Base-by-base conservation (phyloP, 768 basidiomycete species). In the Scleroderma bovista region DNA sequence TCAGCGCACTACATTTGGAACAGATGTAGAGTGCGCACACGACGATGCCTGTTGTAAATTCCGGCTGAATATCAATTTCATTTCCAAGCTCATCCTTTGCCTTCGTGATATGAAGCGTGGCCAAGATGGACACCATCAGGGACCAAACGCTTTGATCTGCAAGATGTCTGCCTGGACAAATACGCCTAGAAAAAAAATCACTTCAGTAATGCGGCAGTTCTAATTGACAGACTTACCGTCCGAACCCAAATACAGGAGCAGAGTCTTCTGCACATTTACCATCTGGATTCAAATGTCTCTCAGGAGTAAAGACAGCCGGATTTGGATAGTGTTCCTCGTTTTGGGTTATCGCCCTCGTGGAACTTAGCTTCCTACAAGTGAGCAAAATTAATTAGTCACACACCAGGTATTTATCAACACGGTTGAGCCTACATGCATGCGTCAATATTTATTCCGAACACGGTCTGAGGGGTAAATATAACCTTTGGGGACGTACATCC, bases 251-350 rank as follows among this genome's bases (percentile, higher is more conserved):
- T 3, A 22, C 8, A 3, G 47, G 38, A 8, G 42, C 26, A 1
- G 22, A n/a, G 8, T 13, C 34, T 15, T 57, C 51, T 2, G 24
- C 32, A 13, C 60, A 46, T 13, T 38, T 47, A 11, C 64, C 64
- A 1, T 48, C 16, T 1, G 53, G 3, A 11, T 52, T 54, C 12
- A 84, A 57, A 65, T 78, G 80, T 33, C 83, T 70, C 53, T 82
- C 79, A 7, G 84, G 82, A 24, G 72, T 69, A 64, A 83, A 83
- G 10, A 57, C 55, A 50, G 72, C 72, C 5, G 83, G 74, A 29
- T 82, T 71, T 8, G 74, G 73, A 62, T 80, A 84, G 37, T 69
- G 63, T 4, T 57, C 60, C 44, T 73, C 72, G 57, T 83, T 77
- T 50, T 79, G 80, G n/a, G 74, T 66, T 29, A 76, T 73, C 8